These are phyloP conservation scores for Saccharum hybrid DNA, from an alignment of 202 grass and related monocot species.

Conservation along the genomic window DNA sequence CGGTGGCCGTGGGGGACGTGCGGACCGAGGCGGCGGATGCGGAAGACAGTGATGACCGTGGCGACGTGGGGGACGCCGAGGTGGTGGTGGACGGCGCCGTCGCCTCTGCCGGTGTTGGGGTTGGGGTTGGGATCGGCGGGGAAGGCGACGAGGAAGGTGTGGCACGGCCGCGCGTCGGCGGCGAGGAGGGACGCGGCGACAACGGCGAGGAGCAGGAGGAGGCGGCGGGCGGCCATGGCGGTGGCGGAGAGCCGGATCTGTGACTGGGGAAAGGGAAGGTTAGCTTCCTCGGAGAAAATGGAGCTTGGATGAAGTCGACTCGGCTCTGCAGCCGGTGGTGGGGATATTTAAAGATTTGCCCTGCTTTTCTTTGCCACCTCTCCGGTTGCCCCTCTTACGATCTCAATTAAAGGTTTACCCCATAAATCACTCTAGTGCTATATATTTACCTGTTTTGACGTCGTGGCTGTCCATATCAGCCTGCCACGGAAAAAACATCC, in stretches of 20 bases:
- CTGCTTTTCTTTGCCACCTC: too few relatives aligned
- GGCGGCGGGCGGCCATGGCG: slow-evolving; percentile 51
- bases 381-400: too few relatives aligned
- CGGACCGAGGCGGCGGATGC: slow-evolving; percentile 42
- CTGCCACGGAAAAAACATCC: too few relatives aligned
- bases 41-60: slow-evolving; percentile 53
- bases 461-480: too few relatives aligned
- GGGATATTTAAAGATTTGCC: too few relatives aligned
- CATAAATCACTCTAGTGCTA: too few relatives aligned
- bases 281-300: not conserved
- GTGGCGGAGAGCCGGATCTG: slow-evolving; percentile 27
- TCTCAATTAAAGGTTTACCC: too few relatives aligned
- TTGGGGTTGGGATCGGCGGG: slow-evolving; percentile 37
- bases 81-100: slow-evolving; percentile 18
- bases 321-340: not conserved
- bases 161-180: slow-evolving; percentile 46
- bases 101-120: slow-evolving; percentile 12
- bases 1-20: slow-evolving; percentile 24
- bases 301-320: slow-evolving; percentile 12
- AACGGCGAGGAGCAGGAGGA: slow-evolving; percentile 27
- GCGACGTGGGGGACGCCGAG: slow-evolving; percentile 28
- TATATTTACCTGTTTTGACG: too few relatives aligned
- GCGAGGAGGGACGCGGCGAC: slow-evolving; percentile 1
- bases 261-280: not conserved
- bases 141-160: slow-evolving; percentile 53